Evolutionary conservation across 2,329 filamentous ascomycete species (phyloP).

Genomic region (Penicillium concentricum): DNA sequence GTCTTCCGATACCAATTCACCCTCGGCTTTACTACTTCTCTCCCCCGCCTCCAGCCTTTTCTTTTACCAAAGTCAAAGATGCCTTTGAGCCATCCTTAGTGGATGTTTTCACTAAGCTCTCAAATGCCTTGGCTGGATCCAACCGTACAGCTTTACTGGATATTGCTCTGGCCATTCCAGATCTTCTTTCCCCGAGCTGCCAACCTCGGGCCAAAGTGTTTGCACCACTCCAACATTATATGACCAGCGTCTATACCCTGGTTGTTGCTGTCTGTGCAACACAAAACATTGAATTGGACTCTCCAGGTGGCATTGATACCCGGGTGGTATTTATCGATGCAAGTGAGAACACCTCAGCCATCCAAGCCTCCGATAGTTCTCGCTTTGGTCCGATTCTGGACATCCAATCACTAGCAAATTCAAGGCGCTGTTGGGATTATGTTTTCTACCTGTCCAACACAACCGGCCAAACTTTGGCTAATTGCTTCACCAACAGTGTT

Average conservation of each 20-base stretch:
- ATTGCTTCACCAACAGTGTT: constrained; percentile 39
- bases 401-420: constrained; percentile 48
- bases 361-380: constrained; percentile 17
- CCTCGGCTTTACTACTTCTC: constrained; percentile 59
- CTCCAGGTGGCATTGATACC: constrained; percentile 70
- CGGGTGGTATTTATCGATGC: constrained; percentile 71
- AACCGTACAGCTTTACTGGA: constrained; percentile 48
- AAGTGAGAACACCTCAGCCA: constrained; percentile 17
- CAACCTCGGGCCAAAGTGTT: constrained; percentile 61
- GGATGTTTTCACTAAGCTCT: constrained; percentile 53
- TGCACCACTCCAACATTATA: constrained; percentile 66
- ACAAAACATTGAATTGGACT: constrained; percentile 61
- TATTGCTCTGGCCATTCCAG: constrained; percentile 62
- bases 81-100: constrained; percentile 62
- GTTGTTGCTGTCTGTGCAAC: constrained; percentile 69
- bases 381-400: constrained; percentile 52
- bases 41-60: constrained; percentile 58
- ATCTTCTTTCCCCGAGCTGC: constrained; percentile 55
- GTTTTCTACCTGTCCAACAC: constrained; percentile 34
- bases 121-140: constrained; percentile 31
- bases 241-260: constrained; percentile 77
- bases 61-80: constrained; percentile 52
- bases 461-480: constrained; percentile 27
- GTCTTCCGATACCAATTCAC: constrained; percentile 22
- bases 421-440: constrained; percentile 31